Base-by-base conservation (phyloP, 768 basidiomycete genomes). In the Tephrocybe sp. region DNA sequence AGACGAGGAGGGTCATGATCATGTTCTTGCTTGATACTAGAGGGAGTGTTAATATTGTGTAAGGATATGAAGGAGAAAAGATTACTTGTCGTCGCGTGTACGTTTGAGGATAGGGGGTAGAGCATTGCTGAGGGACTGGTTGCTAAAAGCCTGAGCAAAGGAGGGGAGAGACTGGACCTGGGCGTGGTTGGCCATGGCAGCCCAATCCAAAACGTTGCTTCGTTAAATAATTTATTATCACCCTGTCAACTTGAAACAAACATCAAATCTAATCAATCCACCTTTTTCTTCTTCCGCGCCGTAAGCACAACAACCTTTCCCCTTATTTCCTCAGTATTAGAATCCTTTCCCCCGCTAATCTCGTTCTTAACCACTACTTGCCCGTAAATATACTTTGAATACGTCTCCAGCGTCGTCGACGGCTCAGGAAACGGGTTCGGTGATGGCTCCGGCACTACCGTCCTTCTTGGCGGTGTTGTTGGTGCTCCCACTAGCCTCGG, bases 91-190 rank as follows among this genome's bases (percentile, higher is more conserved):
- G 45, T 69, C 66, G 52, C 73, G 72, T 20, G 74, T 60, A 41
- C 81, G 79, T 63, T 83, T 83, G 23, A 59, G 83, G 43, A 88
- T 86, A 48, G 85, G 87, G 10, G 87, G 86, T 3, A 89, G 72
- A 36, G 80, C 67, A 65, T 83, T 84, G 66, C 69, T 79, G 48
- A 87, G 68, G 5, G 83, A 81, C 1, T 78, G 76, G 45, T 59
- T 71, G 64, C 77, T 80, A 70, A 91, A 91, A 0, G 89, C 80
- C 70, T 87, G 84, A 1, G 84, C 83, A 67, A 91, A 91, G 38
- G 89, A 86, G 35, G 89, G 89, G 34, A 91, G 80, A 9, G 87
- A 84, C 65, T 83, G 84, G 54, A 70, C 65, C 59, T 59, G 42
- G 42, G 31, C 42, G 53, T 39, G 49, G 53, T 26, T 49, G 57